phyloP scores from a whole-genome alignment of 1,284 basidiomycete genomes.

The Austroboletus niveus region DNA sequence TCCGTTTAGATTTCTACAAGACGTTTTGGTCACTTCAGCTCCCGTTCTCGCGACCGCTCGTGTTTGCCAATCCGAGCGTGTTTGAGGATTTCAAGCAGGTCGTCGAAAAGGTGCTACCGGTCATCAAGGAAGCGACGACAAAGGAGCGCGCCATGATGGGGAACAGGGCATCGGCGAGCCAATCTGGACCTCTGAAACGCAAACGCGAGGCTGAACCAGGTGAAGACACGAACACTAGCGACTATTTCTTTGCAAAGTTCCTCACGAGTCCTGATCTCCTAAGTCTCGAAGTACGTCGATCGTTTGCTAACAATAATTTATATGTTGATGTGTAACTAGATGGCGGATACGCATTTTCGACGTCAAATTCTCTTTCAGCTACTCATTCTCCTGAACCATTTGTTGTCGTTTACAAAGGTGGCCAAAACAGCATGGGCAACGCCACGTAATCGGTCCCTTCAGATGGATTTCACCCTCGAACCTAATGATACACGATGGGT shows the following conservation, averaged over 20 bases:
- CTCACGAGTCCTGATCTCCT: conserved; percentile 83
- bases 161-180: conserved; percentile 46
- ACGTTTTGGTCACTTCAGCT: conserved; percentile 85
- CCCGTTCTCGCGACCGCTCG: conserved; percentile 68
- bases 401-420: conserved; percentile 72
- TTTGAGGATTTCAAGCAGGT: conserved; percentile 66
- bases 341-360: conserved; percentile 86
- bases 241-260: conserved; percentile 92
- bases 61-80: conserved; percentile 54
- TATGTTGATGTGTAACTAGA: conserved; percentile 40
- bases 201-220: conserved; percentile 58
- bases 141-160: conserved; percentile 84
- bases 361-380: conserved; percentile 90
- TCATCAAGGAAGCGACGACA: conserved; percentile 79
- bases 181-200: conserved; percentile 50
- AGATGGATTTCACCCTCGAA: conserved; percentile 77
- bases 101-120: conserved; percentile 68
- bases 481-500: conserved; percentile 69
- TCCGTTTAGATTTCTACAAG: conserved; percentile 67
- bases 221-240: conserved; percentile 48
- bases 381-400: conserved; percentile 78
- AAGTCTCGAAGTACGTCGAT: conserved; percentile 70
- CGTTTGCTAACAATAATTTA: neutral
- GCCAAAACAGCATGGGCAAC: conserved; percentile 63
- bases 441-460: conserved; percentile 66